Evolutionary conservation across 2,329 filamentous ascomycete genomes (phyloP).

Genomic region (Penicillium sp.): DNA sequence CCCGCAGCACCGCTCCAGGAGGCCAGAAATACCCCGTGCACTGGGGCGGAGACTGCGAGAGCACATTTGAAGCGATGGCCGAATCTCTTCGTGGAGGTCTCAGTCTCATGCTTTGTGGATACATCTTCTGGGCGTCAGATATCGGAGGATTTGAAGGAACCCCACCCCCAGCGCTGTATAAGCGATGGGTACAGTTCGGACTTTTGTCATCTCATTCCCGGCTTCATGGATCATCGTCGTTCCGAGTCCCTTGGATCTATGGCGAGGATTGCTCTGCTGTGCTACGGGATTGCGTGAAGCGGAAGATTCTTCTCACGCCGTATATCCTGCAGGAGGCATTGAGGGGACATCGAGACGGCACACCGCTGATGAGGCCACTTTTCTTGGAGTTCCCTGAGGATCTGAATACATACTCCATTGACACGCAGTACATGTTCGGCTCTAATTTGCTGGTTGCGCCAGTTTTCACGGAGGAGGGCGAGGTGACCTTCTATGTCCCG

Average conservation of each 20-base stretch:
- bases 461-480: slow-evolving; percentile 62
- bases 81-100: slow-evolving; percentile 68
- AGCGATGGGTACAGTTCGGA: slow-evolving; percentile 76
- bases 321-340: slow-evolving; percentile 58
- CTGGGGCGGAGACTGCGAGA: slow-evolving; percentile 76
- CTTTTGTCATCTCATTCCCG: slow-evolving; percentile 69
- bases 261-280: slow-evolving; percentile 63
- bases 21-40: slow-evolving; percentile 68
- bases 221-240: slow-evolving; percentile 68
- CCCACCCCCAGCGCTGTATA: slow-evolving; percentile 69
- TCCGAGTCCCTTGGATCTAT: slow-evolving; percentile 74
- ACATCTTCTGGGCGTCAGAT: slow-evolving; percentile 69
- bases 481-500: slow-evolving; percentile 65
- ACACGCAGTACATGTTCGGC: slow-evolving; percentile 75
- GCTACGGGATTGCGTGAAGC: slow-evolving; percentile 53
- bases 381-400: slow-evolving; percentile 72
- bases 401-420: slow-evolving; percentile 65
- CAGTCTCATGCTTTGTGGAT: slow-evolving; percentile 63
- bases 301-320: slow-evolving; percentile 60
- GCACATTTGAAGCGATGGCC: slow-evolving; percentile 70
- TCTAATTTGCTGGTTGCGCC: slow-evolving; percentile 63
- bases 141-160: slow-evolving; percentile 72
- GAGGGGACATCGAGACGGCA: slow-evolving; percentile 53
- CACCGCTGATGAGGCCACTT: slow-evolving; percentile 65
- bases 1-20: slow-evolving; percentile 66